Base-by-base conservation (phyloP, 176 grass and related monocot genomes). In the Triticum turgidum region DNA sequence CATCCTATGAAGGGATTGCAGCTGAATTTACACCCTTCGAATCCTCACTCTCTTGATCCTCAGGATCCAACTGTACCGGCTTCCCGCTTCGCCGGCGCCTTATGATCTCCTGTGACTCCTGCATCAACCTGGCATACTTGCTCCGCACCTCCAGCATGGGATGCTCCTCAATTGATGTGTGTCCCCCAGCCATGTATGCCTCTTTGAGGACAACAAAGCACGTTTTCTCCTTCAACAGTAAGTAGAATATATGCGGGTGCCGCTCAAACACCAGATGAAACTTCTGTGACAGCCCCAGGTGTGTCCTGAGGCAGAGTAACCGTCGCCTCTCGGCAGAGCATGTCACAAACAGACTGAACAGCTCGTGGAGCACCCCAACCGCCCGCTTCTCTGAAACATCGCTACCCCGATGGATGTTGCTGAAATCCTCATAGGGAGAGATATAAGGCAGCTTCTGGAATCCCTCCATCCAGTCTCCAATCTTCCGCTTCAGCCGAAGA, bases 121-220 rank as follows among this genome's bases (percentile, higher is more conserved):
- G 83, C 86, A 97, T 97, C 86, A 97, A 86, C 38, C 84, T 51
- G 4, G 84, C 79, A 89, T 97, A 94, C 41, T 91, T 87, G 68
- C 88, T 89, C 72, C 84, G 86, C 79, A 92, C 84, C 41, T 81
- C 80, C 12, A 97, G 72, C 82, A 97, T 82, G 3, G 92, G 95
- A 61, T 97, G 95, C 32, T 69, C 86, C 42, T 83, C 63, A 20
- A 94, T 81, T 14, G 75, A 38, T 6, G 88, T 89, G 13, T 77
- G 78, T 84, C 66, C 85, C 22, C 82, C 74, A 76, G 85, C 86
- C 81, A 77, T 81, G 86, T 97, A 97, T 24, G 92, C 90, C 59
- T 97, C 95, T 81, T 97, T 97, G 83, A 97, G 95, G 61, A 97
- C 86, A 87, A 88, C 88, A 86, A 94, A 94, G 70, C 92, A 94